Conservation (phyloP, 1,139 yeast genomes). For the Barnettozyma hawaiiensis region DNA sequence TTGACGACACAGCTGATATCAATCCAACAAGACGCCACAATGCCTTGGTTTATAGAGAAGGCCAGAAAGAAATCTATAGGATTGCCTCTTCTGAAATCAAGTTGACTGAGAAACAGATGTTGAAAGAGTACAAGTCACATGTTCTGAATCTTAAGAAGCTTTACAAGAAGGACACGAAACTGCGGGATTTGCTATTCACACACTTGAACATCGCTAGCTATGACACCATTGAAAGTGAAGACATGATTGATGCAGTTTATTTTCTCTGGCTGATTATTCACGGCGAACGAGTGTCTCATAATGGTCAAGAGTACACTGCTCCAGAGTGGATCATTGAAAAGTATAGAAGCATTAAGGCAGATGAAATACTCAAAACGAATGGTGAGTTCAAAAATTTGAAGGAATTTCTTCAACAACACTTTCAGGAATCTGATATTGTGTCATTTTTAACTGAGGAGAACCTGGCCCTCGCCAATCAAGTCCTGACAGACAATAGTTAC, state of each 20-base stretch:
- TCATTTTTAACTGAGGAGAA: conserved; percentile 10
- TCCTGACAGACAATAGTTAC: conserved; percentile 16
- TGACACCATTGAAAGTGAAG: conserved; percentile 14
- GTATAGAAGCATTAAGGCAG: conserved; percentile 5
- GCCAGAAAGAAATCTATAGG: conserved; percentile 19
- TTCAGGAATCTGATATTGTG: conserved; percentile 5
- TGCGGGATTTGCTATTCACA: conserved; percentile 7
- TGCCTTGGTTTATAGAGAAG: conserved; percentile 18
- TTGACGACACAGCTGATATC: conserved; percentile 1
- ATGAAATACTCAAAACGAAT: not conserved
- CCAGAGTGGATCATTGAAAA: conserved; percentile 14
- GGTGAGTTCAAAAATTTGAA: conserved; percentile 2
- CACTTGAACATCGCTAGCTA: conserved; percentile 10
- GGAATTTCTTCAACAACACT: conserved; percentile 4
- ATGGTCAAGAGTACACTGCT: conserved; percentile 9
- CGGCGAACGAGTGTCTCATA: conserved; percentile 1
- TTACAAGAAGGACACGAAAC: conserved; percentile 17
- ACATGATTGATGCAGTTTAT: conserved; percentile 14
- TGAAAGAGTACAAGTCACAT: conserved; percentile 15
- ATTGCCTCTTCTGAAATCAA: conserved; percentile 15
- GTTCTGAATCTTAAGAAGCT: conserved; percentile 21
- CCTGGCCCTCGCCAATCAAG: conserved; percentile 15
- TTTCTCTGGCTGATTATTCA: conserved; percentile 19
- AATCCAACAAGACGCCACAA: conserved; percentile 7
- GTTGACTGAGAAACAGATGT: conserved; percentile 16